Conservation (phyloP, 768 basidiomycete species). For the Asterophora parasitica region DNA sequence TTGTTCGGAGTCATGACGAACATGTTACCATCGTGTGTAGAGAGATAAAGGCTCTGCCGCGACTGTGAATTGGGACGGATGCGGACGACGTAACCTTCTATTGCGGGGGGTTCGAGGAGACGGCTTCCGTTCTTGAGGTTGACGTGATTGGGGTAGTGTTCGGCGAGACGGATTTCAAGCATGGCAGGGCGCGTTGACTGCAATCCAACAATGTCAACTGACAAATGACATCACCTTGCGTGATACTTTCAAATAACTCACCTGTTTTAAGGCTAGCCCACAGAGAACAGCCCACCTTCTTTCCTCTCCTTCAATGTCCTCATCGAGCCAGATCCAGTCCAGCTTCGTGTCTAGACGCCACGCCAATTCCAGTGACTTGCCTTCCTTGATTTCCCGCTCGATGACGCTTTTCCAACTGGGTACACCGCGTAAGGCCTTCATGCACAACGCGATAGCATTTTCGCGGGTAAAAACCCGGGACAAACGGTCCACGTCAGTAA, state of each 20-base stretch:
- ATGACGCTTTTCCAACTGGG: slow-evolving; percentile 62
- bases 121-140: slow-evolving; percentile 41
- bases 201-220: not conserved
- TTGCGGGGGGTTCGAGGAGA: slow-evolving; percentile 68
- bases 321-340: slow-evolving; percentile 84
- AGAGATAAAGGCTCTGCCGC: slow-evolving; percentile 62
- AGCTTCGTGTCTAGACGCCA: slow-evolving; percentile 73
- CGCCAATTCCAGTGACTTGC: slow-evolving; percentile 62
- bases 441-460: slow-evolving; percentile 61
- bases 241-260: slow-evolving; percentile 18
- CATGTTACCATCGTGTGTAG: slow-evolving; percentile 67
- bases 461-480: slow-evolving; percentile 52
- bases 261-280: slow-evolving; percentile 72
- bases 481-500: slow-evolving; percentile 32
- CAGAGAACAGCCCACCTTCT: slow-evolving; percentile 73
- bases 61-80: slow-evolving; percentile 54
- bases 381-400: slow-evolving; percentile 46
- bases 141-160: slow-evolving; percentile 55
- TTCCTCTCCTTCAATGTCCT: slow-evolving; percentile 54
- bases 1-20: slow-evolving; percentile 50
- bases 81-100: slow-evolving; percentile 85
- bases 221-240: no score
- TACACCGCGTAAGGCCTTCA: slow-evolving; percentile 47
- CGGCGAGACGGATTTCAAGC: slow-evolving; percentile 70
- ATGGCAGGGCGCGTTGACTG: slow-evolving; percentile 40